Evolutionary conservation across 768 basidiomycete species (phyloP), one percentile per base, ranked within the genome.

Genomic region (Trametes punicea): DNA sequence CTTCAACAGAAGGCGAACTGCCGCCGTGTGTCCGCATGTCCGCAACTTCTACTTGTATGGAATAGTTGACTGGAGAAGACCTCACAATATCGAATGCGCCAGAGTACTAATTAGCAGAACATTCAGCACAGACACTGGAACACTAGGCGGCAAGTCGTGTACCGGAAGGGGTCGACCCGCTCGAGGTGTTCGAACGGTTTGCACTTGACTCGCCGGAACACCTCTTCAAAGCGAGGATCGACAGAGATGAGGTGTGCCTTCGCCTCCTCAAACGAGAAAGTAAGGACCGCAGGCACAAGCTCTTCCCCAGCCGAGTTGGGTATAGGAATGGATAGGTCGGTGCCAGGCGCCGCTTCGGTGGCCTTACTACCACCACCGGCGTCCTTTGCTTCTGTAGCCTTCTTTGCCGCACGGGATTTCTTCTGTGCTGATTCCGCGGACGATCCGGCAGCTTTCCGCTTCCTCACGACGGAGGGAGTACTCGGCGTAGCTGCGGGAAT

Each of bases 161-260:
- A 89, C 88, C 83, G 78, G 69, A 93, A 95, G 1, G 92, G 91
- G 67, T 93, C 88, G n/a, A 93, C 78, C 34, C 74, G 74, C 65
- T 91, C 86, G 16, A 88, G 75, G 9, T 81, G 75, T 65, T 90
- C 82, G 67, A 83, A 97, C 1, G 93, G 92, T 60, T 81, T 85
- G 71, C 91, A 94, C 38, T 73, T 73, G 65, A 90, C 70, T 46
- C 77, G 75, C 23, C 69, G 62, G 69, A 95, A 93, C 9, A 95
- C 57, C 34, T 80, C 78, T 48, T 74, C 73, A 70, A 94, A 97
- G 3, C 93, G 83, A 10, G 74, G 65, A 63, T 95, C 93, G 6
- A 75, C 79, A 2, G 61, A 51, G 52, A 84, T 81, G 29, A 95
- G 79, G 65, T 95, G 90, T 13, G 72, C 51, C 65, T 85, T 90